Conservation (phyloP, 2,329 filamentous ascomycete species). For the Colletotrichum sp. region DNA sequence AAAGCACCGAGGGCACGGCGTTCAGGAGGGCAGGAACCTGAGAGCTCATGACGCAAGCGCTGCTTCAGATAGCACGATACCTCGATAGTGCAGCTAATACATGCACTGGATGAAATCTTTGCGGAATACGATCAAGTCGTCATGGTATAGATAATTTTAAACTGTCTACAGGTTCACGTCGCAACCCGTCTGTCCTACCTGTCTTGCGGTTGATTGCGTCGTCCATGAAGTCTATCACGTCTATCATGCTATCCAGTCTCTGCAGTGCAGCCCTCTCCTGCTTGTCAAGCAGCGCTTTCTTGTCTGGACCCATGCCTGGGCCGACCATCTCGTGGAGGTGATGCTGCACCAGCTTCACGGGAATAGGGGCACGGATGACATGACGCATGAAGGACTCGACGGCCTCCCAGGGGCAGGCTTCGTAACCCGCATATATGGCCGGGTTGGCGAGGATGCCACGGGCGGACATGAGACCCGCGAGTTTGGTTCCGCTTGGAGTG, state of each 20-base stretch:
- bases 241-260: conserved; percentile 56
- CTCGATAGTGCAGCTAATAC: background rate
- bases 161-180: conserved; percentile 1
- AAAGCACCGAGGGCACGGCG: conserved; percentile 4
- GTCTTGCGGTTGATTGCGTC: conserved; percentile 42
- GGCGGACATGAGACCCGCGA: conserved; percentile 73
- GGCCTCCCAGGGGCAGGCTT: conserved; percentile 65
- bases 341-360: conserved; percentile 68
- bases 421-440: conserved; percentile 64
- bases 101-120: background rate
- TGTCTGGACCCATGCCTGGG: conserved; percentile 59
- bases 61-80: background rate
- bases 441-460: conserved; percentile 72
- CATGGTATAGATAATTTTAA: background rate
- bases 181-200: conserved; percentile 13
- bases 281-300: conserved; percentile 58
- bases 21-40: background rate
- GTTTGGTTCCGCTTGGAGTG: conserved; percentile 49
- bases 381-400: conserved; percentile 68
- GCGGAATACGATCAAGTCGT: background rate
- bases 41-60: conserved; percentile 3
- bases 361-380: conserved; percentile 61
- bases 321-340: conserved; percentile 72
- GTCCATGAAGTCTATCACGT: conserved; percentile 67
- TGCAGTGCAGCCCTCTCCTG: conserved; percentile 59